Evolutionary conservation across 441 rosid genomes (phyloP), one percentile per base, ranked within the genome.

Genomic region (Arabidopsis hybrid): DNA sequence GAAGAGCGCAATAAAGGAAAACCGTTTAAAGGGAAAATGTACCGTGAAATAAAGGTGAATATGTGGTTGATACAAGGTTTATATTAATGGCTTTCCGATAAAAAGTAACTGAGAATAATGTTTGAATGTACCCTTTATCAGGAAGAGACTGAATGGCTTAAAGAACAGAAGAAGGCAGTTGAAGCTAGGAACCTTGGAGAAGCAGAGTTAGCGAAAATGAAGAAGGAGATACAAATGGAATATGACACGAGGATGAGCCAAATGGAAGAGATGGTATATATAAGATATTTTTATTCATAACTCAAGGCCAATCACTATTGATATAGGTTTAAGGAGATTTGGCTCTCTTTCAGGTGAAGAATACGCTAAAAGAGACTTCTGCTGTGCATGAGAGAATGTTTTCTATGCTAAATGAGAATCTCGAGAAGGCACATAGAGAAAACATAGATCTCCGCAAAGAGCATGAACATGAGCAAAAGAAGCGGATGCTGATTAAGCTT

Each of bases 101-200:
- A 26, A 26, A 26, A 26, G 29, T 26, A 26, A 26, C 29, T 3
- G 29, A 26, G 0, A 26, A 26, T 26, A 26, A 26, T 34, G 40
- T 26, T 16, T 58, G 26, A 10, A 38, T 40, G 9, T 10, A 8
- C 45, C 12, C 4, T 16, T 29, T 63, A 18, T 42, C 3, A 64
- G 68, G 32, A 64, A 47, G 68, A 64, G 10, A 4, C 43, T 46
- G 31, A 64, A 6, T 32, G 11, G 16, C 68, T 64, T 34, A 64
- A 5, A 8, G 40, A 55, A 31, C 52, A 55, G 7, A 10, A 40
- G 14, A 55, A 7, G 5, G 63, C 10, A 4, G 42, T 42, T 42
- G 63, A 67, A 56, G 14, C 72, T 55, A 53, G 8, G 32, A 31
- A 55, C 5, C 51, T 55, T 40, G 62, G 62, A 29, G 53, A 31